Conservation (phyloP, 176 grass and related monocot species). For the Panicum miliaceum region DNA sequence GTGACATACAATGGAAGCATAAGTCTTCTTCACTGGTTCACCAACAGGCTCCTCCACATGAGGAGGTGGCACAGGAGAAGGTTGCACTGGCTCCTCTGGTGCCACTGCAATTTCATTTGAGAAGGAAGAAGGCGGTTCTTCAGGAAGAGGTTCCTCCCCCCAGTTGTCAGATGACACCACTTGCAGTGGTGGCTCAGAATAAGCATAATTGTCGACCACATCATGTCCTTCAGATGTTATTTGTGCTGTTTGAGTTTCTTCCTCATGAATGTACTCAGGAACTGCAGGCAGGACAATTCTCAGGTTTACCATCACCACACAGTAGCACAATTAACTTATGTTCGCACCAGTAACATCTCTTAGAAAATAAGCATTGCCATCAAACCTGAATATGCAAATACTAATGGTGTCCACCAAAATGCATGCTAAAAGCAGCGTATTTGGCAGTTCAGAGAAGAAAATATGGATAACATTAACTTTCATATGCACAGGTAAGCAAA, state of each 20-base stretch:
- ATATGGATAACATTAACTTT: background rate
- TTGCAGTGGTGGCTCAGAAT: constrained; percentile 60
- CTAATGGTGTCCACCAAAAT: background rate
- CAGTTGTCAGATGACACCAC: constrained; percentile 52
- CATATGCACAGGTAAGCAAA: background rate
- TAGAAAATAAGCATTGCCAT: constrained; percentile 7
- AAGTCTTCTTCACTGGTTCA: constrained; percentile 86
- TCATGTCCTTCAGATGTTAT: constrained; percentile 59
- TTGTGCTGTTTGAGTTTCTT: constrained; percentile 61
- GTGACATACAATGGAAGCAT: constrained; percentile 86
- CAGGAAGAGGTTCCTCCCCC: constrained; percentile 56
- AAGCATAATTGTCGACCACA: constrained; percentile 57
- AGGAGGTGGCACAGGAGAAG: constrained; percentile 45
- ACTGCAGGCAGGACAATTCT: constrained; percentile 41
- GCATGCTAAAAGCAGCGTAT: background rate
- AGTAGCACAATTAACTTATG: background rate
- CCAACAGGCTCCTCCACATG: constrained; percentile 63
- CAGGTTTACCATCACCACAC: background rate
- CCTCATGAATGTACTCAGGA: constrained; percentile 63
- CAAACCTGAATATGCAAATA: background rate
- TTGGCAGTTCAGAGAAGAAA: background rate
- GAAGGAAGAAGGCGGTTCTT: constrained; percentile 65
- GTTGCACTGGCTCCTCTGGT: constrained; percentile 55
- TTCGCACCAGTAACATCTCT: background rate
- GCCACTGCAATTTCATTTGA: constrained; percentile 51